Evolutionary conservation across 2,329 filamentous ascomycete genomes (phyloP), one percentile per base, ranked within the genome.

Genomic region (Penicillium sp.): DNA sequence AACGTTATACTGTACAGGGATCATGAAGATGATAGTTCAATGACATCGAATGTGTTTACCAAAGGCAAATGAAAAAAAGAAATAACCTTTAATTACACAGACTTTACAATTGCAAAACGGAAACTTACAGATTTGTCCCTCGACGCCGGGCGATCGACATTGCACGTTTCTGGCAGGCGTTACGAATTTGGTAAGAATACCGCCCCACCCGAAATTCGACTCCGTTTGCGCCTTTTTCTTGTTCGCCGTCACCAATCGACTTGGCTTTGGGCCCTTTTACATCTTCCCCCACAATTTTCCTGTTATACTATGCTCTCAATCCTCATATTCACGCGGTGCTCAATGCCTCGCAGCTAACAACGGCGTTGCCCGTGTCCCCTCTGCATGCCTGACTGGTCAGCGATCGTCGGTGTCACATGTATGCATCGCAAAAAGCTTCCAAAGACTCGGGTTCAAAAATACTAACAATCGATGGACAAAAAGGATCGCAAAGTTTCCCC

Each of bases 381-480:
- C 52, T 55, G 55, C 55, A 52, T 52, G 54, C 37, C 37, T 40
- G 53, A 44, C 53, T 54, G 42, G 53, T 55, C 57, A 56, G 51
- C 56, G 57, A 63, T 65, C 57, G 58, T 47, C 62, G 35, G 53
- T 49, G 60, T 51, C 57, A 55, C 60, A 61, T 63, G 59, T 61
- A 63, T 60, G 59, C 40, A 29, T 12, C 46, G 37, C 29, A n/a
- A 26, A 27, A 31, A 25, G 49, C 26, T 43, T 44, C 23, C 42
- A 26, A 18, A 9, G 14, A 26, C 14, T 44, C 42, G 41, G 41
- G 41, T 25, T 44, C 3, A 12, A 44, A 9, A 26, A 18, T 8
- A 31, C 22, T 37, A 43, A 35, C 26, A 43, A 35, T 40, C 22
- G 46, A 50, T 53, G 43, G 56, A 27, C 53, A 41, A 41, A 41